phyloP scores from a whole-genome alignment of 163 green algal genomes.

The Scenedesmus sp. region DNA sequence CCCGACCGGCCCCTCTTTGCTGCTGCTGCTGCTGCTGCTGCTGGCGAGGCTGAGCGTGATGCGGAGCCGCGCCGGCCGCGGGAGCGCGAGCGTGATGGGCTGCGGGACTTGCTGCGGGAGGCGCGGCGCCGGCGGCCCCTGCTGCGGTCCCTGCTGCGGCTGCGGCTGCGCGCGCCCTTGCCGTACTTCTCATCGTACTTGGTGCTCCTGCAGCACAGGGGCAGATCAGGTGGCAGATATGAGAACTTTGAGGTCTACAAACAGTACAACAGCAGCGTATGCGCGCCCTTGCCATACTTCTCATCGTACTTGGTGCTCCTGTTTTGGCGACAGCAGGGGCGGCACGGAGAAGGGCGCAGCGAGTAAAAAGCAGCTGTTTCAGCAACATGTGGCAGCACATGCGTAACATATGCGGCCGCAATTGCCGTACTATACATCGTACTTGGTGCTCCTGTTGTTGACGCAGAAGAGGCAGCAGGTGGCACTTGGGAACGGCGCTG shows the following conservation, averaged over 20 bases:
- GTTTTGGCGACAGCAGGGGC: too few species aligned
- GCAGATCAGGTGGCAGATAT: neutral
- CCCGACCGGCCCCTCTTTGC: neutral
- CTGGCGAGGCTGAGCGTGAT: neutral
- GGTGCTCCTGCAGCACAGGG: conserved; percentile 4
- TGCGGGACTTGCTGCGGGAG: neutral
- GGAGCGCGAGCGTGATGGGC: neutral
- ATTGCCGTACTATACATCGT: too few species aligned
- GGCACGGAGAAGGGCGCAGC: too few species aligned
- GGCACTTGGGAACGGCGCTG: neutral
- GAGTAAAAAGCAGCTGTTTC: too few species aligned
- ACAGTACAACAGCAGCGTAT: neutral
- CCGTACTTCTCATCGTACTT: conserved; percentile 27
- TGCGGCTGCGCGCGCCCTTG: neutral
- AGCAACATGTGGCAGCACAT: too few species aligned
- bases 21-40: conserved; percentile 9
- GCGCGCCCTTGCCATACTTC: neutral
- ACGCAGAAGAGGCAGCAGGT: neutral
- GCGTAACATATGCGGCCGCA: too few species aligned
- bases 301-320: conserved; percentile 42
- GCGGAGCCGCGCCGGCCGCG: neutral
- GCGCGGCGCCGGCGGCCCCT: neutral
- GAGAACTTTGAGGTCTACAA: neutral
- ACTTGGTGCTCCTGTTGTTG: too few species aligned
- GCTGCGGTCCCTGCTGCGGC: neutral